Base-by-base conservation (phyloP, 345 rosid genomes). In the Sonneratia caseolaris region DNA sequence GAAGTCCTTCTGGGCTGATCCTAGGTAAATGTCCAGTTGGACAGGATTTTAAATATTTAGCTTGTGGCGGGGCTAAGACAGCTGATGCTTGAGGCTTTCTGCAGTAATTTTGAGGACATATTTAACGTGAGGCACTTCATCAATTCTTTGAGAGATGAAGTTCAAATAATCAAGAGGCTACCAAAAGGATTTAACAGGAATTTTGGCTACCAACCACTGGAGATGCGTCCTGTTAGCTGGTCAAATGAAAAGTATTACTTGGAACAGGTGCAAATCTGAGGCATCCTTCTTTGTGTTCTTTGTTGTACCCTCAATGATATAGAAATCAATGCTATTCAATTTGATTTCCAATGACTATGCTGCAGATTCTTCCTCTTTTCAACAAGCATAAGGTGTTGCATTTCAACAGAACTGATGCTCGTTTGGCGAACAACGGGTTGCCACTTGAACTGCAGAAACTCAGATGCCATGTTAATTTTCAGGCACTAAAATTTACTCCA, bases 191-290 rank as follows among this genome's bases (percentile, higher is more conserved):
- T 77, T 80, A 76, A 70, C 65, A 78, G 73, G 76, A 95, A 92
- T 79, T 71, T 87, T 69, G 85, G 91, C 48, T 85, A 81, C 79
- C 75, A 82, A 75, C 81, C 87, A 73, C 75, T 90, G 51, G 77
- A 73, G 79, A 90, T 92, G 97, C 87, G 93, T 56, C 99, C 99
- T 49, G 88, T 95, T 71, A 92, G 97, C 87, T 95, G 99, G 99
- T 95, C 99, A 81, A 89, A 85, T 76, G 94, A 88, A 61, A 89
- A 84, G 37, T 95, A 95, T 76, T 95, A 95, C 79, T 76, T 92
- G 77, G 84, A 90, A 53, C 96, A 90, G 99, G 97, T 95, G 66
- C 68, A 79, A 42, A 49, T 43, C 8, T 12, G 16, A 49, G 43
- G 5, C 21, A 22, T 27, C 45, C 15, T 11, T 37, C 37, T 3